Base-by-base conservation (phyloP, 2,329 filamentous ascomycete species). In the Alternaria solani region DNA sequence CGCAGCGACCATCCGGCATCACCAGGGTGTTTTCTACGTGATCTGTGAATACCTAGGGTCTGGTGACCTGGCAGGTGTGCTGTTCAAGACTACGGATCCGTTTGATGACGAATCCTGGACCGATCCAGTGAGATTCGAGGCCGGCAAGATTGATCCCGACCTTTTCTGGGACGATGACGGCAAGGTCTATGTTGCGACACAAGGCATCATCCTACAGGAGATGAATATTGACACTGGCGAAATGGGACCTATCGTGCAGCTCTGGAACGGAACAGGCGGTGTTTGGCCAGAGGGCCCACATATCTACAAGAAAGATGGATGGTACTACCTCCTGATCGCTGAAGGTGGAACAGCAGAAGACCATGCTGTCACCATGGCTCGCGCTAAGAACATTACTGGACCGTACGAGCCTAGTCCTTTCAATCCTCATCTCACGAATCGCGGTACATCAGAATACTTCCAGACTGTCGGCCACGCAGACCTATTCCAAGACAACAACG, bases 141-240 rank as follows among this genome's bases (percentile, higher is more conserved):
- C n/a, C 6, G 30, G 23, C 23, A 58, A 53, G 39, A 67, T 65
- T 53, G 87, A 89, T 54, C 83, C 85, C 0, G 82, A 81, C 34
- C 80, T 83, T 7, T 85, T 86, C 65, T 88, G 85, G 83, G 83
- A 88, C 51, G 81, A 82, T 1, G 82, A 88, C 47, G 86, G 85
- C 1, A 84, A 80, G 57, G 76, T 81, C 0, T 88, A 87, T 57
- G 81, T 77, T 46, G 66, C 70, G 44, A 51, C 69, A 51, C 34
- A 62, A 55, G 57, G 47, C 25, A 55, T 56, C n/a, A 34, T 51
- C 23, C 75, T 75, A 18, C 57, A 64, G 14, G 67, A 72, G 23
- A 69, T 80, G 26, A 67, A 80, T 52, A 67, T 79, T 7, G 48
- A 70, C 5, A 80, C 75, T 4, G 79, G 78, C 3, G 63, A 66